Conservation (phyloP, 2,329 filamentous ascomycete genomes). For the Curvularia eragrostidis region DNA sequence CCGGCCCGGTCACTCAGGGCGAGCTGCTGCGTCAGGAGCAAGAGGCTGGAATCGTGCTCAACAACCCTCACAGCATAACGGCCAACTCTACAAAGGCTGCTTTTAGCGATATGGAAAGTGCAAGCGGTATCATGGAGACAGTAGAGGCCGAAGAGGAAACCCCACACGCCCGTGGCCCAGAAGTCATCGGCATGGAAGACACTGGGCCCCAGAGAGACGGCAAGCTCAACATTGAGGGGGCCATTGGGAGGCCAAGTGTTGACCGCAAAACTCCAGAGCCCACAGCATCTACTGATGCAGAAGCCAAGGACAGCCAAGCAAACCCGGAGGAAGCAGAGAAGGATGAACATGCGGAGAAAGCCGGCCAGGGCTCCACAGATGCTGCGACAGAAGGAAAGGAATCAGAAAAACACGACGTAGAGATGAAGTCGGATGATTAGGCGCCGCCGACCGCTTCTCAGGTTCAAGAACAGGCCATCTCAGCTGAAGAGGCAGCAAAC, state of each 20-base stretch:
- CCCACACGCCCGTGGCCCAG: constrained; percentile 84
- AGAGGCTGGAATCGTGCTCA: constrained; percentile 77
- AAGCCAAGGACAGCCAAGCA: constrained; percentile 32
- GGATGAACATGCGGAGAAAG: background rate
- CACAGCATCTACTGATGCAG: constrained; percentile 4
- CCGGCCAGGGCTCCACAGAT: background rate
- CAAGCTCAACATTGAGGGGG: constrained; percentile 48
- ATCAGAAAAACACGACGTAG: constrained; percentile 12
- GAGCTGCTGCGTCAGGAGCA: constrained; percentile 88
- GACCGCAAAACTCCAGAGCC: constrained; percentile 39
- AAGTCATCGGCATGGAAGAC: constrained; percentile 84
- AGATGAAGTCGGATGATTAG: constrained; percentile 23
- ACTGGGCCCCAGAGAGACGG: constrained; percentile 77
- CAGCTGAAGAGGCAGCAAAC: background rate
- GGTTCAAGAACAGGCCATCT: background rate
- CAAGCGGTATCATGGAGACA: constrained; percentile 43
- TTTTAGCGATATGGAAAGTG: constrained; percentile 35
- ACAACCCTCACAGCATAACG: constrained; percentile 44
- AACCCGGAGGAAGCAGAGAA: constrained; percentile 17
- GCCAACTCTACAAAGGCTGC: constrained; percentile 36
- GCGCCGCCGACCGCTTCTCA: background rate
- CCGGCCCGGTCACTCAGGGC: constrained; percentile 68
- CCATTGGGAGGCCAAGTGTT: constrained; percentile 45
- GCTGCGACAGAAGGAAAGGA: background rate
- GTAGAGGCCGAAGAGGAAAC: constrained; percentile 61